Conservation (phyloP, 805 yeast genomes). For the Starmerella tilneyi region DNA sequence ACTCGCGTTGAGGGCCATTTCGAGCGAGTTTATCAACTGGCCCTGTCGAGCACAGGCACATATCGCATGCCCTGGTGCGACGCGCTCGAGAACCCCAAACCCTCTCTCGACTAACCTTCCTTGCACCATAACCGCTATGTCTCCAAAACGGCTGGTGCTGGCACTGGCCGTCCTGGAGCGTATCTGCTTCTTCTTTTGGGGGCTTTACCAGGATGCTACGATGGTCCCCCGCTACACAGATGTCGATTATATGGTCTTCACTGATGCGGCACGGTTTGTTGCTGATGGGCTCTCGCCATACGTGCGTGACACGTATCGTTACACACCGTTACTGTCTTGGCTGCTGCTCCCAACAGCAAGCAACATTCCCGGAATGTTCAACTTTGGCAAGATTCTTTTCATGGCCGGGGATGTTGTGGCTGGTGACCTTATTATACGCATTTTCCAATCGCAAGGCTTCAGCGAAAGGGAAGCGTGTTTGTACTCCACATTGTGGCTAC, state of each 20-base stretch:
- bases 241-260: conserved; percentile 84
- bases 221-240: conserved; percentile 84
- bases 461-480: conserved; percentile 33
- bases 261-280: conserved; percentile 78
- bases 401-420: conserved; percentile 70
- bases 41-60: neutral
- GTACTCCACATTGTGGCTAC: conserved; percentile 62
- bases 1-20: no score
- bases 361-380: conserved; percentile 30
- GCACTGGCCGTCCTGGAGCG: conserved; percentile 34
- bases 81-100: neutral
- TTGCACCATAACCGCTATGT: neutral
- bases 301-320: conserved; percentile 75
- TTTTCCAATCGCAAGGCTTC: conserved; percentile 23
- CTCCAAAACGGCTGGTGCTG: conserved; percentile 21
- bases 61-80: neutral
- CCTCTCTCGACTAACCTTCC: neutral
- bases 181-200: conserved; percentile 59
- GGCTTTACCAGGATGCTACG: conserved; percentile 73
- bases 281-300: conserved; percentile 61
- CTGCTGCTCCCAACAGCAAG: conserved; percentile 56
- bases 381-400: conserved; percentile 73
- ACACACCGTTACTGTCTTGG: conserved; percentile 88
- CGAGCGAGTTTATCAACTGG: neutral
- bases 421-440: conserved; percentile 48